Conservation (phyloP, 495 filamentous ascomycete genomes). For the Lichenothelia convexa region DNA sequence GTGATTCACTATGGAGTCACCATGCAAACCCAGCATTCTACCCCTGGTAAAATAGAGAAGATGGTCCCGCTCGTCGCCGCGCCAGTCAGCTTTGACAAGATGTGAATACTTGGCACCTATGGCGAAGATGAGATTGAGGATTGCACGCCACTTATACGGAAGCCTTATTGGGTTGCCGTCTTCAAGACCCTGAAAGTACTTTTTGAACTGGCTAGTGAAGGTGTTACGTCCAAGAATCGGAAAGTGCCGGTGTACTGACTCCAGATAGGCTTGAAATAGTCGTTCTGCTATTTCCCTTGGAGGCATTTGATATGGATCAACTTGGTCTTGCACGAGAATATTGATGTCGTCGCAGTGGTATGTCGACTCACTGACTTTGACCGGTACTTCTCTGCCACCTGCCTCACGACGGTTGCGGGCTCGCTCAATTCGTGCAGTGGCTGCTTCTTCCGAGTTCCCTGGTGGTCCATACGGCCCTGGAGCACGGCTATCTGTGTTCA, state of each 20-base stretch:
- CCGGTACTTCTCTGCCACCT: neutral
- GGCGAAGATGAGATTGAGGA: constrained; percentile 45
- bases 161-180: constrained; percentile 15
- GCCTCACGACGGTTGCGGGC: constrained; percentile 11
- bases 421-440: constrained; percentile 9
- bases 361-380: constrained; percentile 10
- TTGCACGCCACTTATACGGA: constrained; percentile 31
- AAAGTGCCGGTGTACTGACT: constrained; percentile 39
- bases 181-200: constrained; percentile 19
- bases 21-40: constrained; percentile 31
- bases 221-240: constrained; percentile 38
- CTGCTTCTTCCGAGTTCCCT: constrained; percentile 4
- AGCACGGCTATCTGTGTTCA: neutral
- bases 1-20: constrained; percentile 32
- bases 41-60: constrained; percentile 37
- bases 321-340: constrained; percentile 20
- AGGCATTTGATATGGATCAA: constrained; percentile 34
- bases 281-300: constrained; percentile 30
- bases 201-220: constrained; percentile 33
- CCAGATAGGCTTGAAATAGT: constrained; percentile 38
- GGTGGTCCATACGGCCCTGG: constrained; percentile 8
- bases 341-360: constrained; percentile 40
- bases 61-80: constrained; percentile 31
- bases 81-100: constrained; percentile 26
- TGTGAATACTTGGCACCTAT: constrained; percentile 35